These are phyloP conservation scores for Colletotrichum truncatum DNA, from an alignment of 2,329 filamentous ascomycete species.

Conservation along the genomic window DNA sequence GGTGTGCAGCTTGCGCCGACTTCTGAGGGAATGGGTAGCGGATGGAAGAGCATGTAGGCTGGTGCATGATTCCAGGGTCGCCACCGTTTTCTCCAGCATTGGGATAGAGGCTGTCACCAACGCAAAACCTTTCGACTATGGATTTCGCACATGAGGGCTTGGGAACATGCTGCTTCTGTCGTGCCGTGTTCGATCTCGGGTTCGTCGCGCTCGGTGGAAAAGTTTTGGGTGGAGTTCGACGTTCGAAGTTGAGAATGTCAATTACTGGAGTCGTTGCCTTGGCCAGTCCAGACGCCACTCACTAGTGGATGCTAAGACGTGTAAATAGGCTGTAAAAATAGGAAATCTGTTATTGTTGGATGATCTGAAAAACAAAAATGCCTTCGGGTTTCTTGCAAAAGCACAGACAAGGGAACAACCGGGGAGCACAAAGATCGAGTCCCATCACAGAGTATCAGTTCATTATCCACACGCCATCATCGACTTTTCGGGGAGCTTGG, in stretches of 20 bases:
- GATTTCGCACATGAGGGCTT: background rate
- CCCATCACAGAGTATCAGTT: background rate
- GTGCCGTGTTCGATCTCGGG: background rate
- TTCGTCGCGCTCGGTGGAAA: conserved; percentile 10
- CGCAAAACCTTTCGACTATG: conserved; percentile 14
- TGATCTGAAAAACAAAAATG: background rate
- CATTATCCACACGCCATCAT: conserved; percentile 7
- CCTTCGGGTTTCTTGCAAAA: background rate
- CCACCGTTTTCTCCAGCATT: conserved; percentile 68
- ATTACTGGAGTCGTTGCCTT: conserved; percentile 4
- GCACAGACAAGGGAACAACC: background rate
- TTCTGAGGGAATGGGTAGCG: conserved; percentile 44
- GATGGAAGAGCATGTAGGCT: conserved; percentile 61
- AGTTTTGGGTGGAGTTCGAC: conserved; percentile 23
- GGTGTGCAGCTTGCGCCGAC: conserved; percentile 54
- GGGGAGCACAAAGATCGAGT: background rate
- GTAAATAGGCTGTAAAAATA: too few relatives aligned
- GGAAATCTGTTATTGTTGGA: too few relatives aligned
- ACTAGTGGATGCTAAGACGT: background rate
- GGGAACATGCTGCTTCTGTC: conserved; percentile 10
- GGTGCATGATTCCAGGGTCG: conserved; percentile 64
- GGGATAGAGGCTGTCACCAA: conserved; percentile 34
- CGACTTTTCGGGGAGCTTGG: conserved; percentile 12
- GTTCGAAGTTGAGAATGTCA: conserved; percentile 15
- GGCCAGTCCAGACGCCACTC: background rate